Conservation (phyloP, 768 basidiomycete species). For the Lanmaoa rubissima region DNA sequence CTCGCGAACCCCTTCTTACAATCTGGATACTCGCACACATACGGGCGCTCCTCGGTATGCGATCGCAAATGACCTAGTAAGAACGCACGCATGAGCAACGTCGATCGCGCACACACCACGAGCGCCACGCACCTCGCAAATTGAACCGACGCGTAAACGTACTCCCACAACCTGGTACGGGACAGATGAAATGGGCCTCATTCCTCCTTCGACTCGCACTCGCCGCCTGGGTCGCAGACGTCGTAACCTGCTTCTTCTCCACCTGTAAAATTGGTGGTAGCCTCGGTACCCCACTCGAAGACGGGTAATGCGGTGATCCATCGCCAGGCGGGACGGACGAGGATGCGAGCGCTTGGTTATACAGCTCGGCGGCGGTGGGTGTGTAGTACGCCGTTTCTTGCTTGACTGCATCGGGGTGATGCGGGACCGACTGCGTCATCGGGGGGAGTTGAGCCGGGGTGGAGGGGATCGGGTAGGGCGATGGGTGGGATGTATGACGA, state of each 20-base stretch:
- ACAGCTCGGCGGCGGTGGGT: conserved; percentile 54
- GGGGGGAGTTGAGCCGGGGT: conserved; percentile 30
- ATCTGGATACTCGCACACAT: conserved; percentile 90
- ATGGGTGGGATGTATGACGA: conserved; percentile 40
- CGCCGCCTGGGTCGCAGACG: conserved; percentile 88
- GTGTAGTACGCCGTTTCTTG: conserved; percentile 46
- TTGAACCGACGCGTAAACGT: conserved; percentile 96
- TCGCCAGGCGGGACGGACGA: conserved; percentile 24
- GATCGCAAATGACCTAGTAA: conserved; percentile 83
- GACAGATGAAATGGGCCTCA: conserved; percentile 90
- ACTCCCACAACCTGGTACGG: conserved; percentile 92
- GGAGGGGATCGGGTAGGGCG: conserved; percentile 39
- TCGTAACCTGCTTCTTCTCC: conserved; percentile 94
- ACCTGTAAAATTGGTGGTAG: conserved; percentile 87
- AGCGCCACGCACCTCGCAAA: conserved; percentile 57
- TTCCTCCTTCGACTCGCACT: conserved; percentile 87
- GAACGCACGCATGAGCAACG: conserved; percentile 1
- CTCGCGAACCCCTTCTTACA: conserved; percentile 95
- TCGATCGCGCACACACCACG: not conserved
- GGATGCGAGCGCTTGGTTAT: conserved; percentile 44
- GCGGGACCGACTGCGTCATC: conserved; percentile 18
- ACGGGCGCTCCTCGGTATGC: conserved; percentile 94
- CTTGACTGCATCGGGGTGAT: conserved; percentile 34
- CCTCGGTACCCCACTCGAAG: conserved; percentile 39
- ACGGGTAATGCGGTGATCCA: conserved; percentile 30